Evolutionary conservation across 2,329 filamentous ascomycete species (phyloP), one percentile per base, ranked within the genome.

Genomic region (Penicillium hesseltinei): DNA sequence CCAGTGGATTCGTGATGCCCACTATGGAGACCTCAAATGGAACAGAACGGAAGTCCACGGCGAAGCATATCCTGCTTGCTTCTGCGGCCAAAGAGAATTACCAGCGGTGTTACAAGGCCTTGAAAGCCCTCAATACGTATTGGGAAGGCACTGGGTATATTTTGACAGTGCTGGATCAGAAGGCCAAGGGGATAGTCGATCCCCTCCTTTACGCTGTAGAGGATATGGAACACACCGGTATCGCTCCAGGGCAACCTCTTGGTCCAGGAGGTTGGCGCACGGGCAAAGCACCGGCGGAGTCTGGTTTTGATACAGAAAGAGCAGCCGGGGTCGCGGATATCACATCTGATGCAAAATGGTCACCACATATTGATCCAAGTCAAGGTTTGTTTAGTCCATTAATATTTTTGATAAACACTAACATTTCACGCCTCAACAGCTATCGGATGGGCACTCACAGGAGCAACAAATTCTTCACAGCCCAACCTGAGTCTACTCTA

Each of bases 71-170:
- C 0, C 75, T 95, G 2, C 80, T 95, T 1, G 90, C 90, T 0
- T 89, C 89, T 0, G 90, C 89, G 1, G 91, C 91, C 0, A 92
- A 88, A 63, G 88, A 93, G 67, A 93, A 95, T 66, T 96, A 96
- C 65, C 90, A 93, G 69, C 82, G 88, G 9, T 96, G 91, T 70
- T 93, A 94, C 71, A 90, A 91, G 69, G 90, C 90, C 0, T 75
- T 96, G 11, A 86, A 92, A 64, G 87, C 90, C 45, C 79, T 95
- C n/a, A 86, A 94, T 64, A 82, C 83, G 0, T 94, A 94, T 69
- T 96, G 91, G 91, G 89, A 89, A 36, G 91, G 91, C 8, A 88
- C 91, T 27, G 88, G 90, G 56, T 96, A 96, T 70, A 95, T 96
- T 39, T 77, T 96, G 38, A 93, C 90, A 0, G 90, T 91, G 0